Base-by-base conservation (phyloP, 352 stramenopile species). In the Pythium chondricola region DNA sequence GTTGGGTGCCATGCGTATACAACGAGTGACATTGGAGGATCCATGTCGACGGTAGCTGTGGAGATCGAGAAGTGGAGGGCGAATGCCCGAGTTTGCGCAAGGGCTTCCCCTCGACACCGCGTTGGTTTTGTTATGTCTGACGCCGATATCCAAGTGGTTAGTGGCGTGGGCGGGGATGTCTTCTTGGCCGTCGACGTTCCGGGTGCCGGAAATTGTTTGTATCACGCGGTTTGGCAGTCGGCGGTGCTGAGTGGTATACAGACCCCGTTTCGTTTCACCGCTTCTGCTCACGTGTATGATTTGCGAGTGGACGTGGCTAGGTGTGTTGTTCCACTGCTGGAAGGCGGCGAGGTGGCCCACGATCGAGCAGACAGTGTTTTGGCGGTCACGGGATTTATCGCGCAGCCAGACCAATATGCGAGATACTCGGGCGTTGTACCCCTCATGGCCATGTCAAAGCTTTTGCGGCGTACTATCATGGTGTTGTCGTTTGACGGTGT, bases 151-250 rank as follows among this genome's bases (percentile, higher is more conserved):
- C n/a, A n/a, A n/a, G n/a, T n/a, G n/a, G n/a, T n/a, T n/a, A n/a
- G n/a, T n/a, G n/a, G n/a, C n/a, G n/a, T n/a, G n/a, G n/a, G n/a
- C n/a, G n/a, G n/a, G n/a, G n/a, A n/a, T n/a, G n/a, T n/a, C n/a
- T n/a, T n/a, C n/a, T n/a, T n/a, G n/a, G n/a, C n/a, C n/a, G 36
- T 45, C 22, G 39, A 45, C 22, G 39, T 45, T 18, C 39, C 39
- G 30, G 39, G 6, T 6, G 6, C 10, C 9, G 39, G 39, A 5
- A 45, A 45, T 18, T 45, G 39, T 16, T 16, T 45, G 22, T 45
- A 45, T 17, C 39, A 45, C 22, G 39, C 39, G 20, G 39, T 45
- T 16, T 45, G 39, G 39, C 22, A n/a, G 16, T 30, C 39, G 4
- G 39, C 39, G 3, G 9, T 32, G 16, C 20, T n/a, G 7, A 13